phyloP scores from a whole-genome alignment of 1,284 basidiomycete genomes.

The Rhodotorula sp. region DNA sequence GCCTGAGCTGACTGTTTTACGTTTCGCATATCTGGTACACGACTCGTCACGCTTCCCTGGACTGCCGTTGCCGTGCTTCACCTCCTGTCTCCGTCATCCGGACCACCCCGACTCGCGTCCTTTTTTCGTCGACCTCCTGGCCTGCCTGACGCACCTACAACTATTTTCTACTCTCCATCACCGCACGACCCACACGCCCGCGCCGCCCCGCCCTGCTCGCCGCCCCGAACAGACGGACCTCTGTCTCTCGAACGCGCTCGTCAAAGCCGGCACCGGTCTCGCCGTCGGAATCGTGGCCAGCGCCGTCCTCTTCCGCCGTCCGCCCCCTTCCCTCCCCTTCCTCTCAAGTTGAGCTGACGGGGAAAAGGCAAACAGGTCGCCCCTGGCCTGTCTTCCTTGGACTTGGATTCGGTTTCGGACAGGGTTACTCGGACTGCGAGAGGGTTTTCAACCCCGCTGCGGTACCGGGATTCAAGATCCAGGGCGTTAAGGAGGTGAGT shows the following conservation, averaged over 20 bases:
- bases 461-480: constrained; percentile 40
- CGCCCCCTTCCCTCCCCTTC: constrained; percentile 46
- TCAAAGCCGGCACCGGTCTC: constrained; percentile 84
- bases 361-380: constrained; percentile 62
- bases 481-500: constrained; percentile 24
- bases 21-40: background rate
- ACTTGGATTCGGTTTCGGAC: constrained; percentile 76
- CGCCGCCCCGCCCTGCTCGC: background rate
- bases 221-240: constrained; percentile 40
- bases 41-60: background rate
- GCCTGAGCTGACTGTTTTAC: background rate
- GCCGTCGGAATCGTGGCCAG: constrained; percentile 90
- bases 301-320: constrained; percentile 91
- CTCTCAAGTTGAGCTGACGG: background rate
- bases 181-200: background rate
- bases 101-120: background rate
- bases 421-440: constrained; percentile 43
- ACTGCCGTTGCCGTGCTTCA: background rate
- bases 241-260: constrained; percentile 53
- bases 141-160: background rate
- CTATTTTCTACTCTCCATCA: too few relatives aligned
- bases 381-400: constrained; percentile 93
- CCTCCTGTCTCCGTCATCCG: constrained; percentile 1
- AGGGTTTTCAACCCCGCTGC: constrained; percentile 44
- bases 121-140: background rate